phyloP scores from a whole-genome alignment of 148 eudicot genomes.

The Polygonum maritimum region DNA sequence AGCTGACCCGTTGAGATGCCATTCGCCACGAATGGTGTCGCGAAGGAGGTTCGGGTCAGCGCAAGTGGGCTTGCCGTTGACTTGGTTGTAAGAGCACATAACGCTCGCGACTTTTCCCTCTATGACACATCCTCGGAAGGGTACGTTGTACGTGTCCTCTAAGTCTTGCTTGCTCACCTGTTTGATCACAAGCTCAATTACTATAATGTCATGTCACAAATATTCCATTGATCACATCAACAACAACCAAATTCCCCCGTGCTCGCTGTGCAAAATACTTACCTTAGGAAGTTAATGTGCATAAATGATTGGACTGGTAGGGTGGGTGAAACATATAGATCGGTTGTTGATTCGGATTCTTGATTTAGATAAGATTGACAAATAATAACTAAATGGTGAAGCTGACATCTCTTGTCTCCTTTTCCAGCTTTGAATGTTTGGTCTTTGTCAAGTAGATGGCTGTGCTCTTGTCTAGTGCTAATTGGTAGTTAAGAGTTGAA shows the following conservation, averaged over 20 bases:
- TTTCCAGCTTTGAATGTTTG: not conserved
- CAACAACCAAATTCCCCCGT: not conserved
- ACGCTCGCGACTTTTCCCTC: conserved; percentile 89
- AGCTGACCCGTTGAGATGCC: conserved; percentile 86
- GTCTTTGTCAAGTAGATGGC: too few relatives aligned
- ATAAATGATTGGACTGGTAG: not conserved
- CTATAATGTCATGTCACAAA: not conserved
- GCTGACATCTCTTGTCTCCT: not conserved
- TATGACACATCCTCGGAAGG: conserved; percentile 81
- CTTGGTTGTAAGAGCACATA: conserved; percentile 96
- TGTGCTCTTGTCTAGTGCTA: not conserved
- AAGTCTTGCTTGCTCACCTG: conserved; percentile 89
- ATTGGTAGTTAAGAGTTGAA: not conserved
- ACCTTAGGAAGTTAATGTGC: not conserved
- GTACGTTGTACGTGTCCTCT: conserved; percentile 89
- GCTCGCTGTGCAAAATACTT: not conserved
- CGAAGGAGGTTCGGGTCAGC: conserved; percentile 74
- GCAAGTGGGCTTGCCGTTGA: conserved; percentile 89
- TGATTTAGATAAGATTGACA: not conserved
- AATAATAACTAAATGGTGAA: not conserved
- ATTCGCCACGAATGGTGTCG: conserved; percentile 72
- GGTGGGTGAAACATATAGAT: not conserved
- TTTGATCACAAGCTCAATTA: not conserved
- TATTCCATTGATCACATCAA: not conserved
- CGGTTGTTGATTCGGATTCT: not conserved